A percentile compares a stretch with the other conserved stretches of the same genome.
Evolutionary conservation across 1,284 basidiomycete genomes (phyloP).

Genomic region (Sparassis latifolia): DNA sequence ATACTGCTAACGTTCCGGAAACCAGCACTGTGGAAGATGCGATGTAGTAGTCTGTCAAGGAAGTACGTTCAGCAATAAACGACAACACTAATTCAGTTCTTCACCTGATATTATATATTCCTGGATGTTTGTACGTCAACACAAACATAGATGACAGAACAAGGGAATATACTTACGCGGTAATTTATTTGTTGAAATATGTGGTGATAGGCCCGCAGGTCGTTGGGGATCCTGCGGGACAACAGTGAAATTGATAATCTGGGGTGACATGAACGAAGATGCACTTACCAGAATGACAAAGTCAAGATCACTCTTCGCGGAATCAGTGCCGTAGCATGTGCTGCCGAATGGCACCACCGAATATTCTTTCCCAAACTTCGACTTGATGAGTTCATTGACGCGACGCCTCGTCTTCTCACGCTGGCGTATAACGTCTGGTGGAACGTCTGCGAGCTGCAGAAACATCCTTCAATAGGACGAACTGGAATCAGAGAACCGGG

Average conservation of each 20-base stretch:
- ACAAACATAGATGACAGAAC: too few relatives aligned
- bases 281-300: constrained; percentile 18
- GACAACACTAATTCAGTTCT: not conserved
- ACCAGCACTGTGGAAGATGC: not conserved
- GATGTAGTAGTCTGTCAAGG: not conserved
- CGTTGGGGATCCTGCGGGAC: constrained; percentile 7
- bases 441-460: constrained; percentile 2
- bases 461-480: not conserved
- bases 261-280: not conserved
- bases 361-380: constrained; percentile 12
- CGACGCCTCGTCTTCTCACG: constrained; percentile 4
- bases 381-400: constrained; percentile 6
- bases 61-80: not conserved
- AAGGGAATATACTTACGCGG: not conserved
- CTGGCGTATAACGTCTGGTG: not conserved
- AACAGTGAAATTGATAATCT: not conserved
- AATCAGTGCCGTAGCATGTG: constrained; percentile 18
- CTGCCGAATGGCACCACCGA: constrained; percentile 18
- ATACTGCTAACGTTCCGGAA: not conserved
- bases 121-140: not conserved
- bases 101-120: not conserved
- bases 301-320: constrained; percentile 19
- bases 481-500: too few relatives aligned
- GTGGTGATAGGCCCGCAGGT: constrained; percentile 2
- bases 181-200: not conserved